Conservation (phyloP, 768 basidiomycete genomes). For the Trametes coccinea region DNA sequence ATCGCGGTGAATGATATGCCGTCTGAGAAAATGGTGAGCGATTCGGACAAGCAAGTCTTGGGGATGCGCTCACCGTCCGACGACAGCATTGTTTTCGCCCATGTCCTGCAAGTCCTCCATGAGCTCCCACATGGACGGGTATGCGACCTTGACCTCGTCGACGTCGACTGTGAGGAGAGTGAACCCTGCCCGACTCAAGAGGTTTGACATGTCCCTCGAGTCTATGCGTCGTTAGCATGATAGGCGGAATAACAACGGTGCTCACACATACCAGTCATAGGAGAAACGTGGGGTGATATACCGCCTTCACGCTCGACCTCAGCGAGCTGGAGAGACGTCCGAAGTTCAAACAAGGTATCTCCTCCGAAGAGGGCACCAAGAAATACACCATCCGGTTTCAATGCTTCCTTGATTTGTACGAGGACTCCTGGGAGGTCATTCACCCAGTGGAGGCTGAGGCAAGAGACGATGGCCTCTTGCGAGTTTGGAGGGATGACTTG, state of each 20-base stretch:
- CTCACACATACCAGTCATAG: slow-evolving; percentile 82
- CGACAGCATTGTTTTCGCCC: slow-evolving; percentile 93
- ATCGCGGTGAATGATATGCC: slow-evolving; percentile 73
- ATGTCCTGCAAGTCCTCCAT: slow-evolving; percentile 92
- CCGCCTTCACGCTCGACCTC: slow-evolving; percentile 94
- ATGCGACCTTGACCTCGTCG: slow-evolving; percentile 88
- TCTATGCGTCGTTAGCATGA: slow-evolving; percentile 46
- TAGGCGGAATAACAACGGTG: not conserved
- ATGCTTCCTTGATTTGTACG: slow-evolving; percentile 80
- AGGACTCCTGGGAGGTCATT: slow-evolving; percentile 93
- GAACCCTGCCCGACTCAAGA: slow-evolving; percentile 91
- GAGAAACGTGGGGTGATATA: slow-evolving; percentile 93
- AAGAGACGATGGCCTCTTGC: slow-evolving; percentile 91
- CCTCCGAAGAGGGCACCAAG: slow-evolving; percentile 94
- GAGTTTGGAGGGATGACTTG: slow-evolving; percentile 65
- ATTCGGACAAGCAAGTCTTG: not conserved
- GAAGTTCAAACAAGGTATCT: slow-evolving; percentile 93
- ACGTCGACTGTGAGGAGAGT: slow-evolving; percentile 92
- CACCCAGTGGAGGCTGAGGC: slow-evolving; percentile 93
- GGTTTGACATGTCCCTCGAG: slow-evolving; percentile 88
- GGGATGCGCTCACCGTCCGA: slow-evolving; percentile 63
- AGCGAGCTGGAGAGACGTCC: slow-evolving; percentile 91
- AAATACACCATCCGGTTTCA: slow-evolving; percentile 92
- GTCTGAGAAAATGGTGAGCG: slow-evolving; percentile 40
- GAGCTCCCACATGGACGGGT: slow-evolving; percentile 96